Base-by-base conservation (phyloP, 2,329 filamentous ascomycete species). In the Penicillium sp. region DNA sequence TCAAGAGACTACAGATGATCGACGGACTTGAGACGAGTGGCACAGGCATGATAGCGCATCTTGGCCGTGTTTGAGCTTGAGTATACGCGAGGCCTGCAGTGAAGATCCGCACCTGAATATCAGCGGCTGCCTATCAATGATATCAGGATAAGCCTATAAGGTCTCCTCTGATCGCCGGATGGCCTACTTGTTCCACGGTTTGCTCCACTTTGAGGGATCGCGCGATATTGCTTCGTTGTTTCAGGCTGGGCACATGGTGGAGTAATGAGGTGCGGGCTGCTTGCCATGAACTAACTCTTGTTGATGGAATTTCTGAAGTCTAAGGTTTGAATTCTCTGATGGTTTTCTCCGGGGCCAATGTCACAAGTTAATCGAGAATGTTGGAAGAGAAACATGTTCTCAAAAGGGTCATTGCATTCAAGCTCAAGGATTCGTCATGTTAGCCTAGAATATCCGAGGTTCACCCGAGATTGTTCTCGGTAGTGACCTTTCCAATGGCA, bases 61-160 rank as follows among this genome's bases (percentile, higher is more conserved):
- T 62, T 62, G 55, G 54, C 60, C 45, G 41, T 43, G 60, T 62
- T 62, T 62, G 60, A 57, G 34, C 53, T 62, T 57, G 49, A 62
- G 49, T 62, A 43, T 45, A 54, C n/a, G 15, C 47, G 56, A 55
- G 43, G 51, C 55, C 55, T 22, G 25, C 43, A 35, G 15, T 43
- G 58, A 60, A 54, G 55, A 61, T 61, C 59, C 43, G 12, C 15
- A n/a, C 22, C 52, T 55, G 59, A 20, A 28, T 2, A 8, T 31
- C 41, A 25, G 43, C 14, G 12, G 34, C 45, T 55, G 45, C 51
- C 52, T 45, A 55, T 59, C 43, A 55, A 60, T 60, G 58, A 57
- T 54, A 57, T 57, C 54, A 17, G 12, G 14, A 25, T 17, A 17
- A 22, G 48, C 20, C 20, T 20, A 20, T 20, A 20, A 20, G 20